Evolutionary conservation across 306 rosid species (phyloP).

Genomic region (Sphenostylis stenocarpa): DNA sequence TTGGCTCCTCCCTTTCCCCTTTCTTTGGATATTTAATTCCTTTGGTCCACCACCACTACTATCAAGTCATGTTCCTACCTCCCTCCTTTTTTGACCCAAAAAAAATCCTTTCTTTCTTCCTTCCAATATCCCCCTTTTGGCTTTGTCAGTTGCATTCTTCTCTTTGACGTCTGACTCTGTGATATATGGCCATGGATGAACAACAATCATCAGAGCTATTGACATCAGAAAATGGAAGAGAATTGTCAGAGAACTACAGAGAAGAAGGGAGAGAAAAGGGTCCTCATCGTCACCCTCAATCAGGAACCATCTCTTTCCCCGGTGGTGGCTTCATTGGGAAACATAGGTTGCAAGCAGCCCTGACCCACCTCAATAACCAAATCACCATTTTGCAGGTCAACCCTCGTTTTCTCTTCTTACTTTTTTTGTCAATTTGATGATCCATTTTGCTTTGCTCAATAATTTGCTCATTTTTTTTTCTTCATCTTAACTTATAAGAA

Average conservation of each 20-base stretch:
- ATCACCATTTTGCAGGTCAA: slow-evolving; percentile 65
- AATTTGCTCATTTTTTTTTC: not conserved
- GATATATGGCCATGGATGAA: slow-evolving; percentile 32
- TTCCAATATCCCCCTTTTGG: not conserved
- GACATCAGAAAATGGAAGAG: slow-evolving; percentile 33
- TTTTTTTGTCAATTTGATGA: not conserved
- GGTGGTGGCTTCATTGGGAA: slow-evolving; percentile 62
- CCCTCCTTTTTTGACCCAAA: slow-evolving; percentile 41
- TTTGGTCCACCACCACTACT: slow-evolving; percentile 33
- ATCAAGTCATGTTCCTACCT: slow-evolving; percentile 41
- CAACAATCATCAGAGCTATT: not conserved
- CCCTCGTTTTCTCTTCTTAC: not conserved
- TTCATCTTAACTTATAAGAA: not conserved
- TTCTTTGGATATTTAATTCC: slow-evolving; percentile 22
- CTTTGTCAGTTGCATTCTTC: not conserved
- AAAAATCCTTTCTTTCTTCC: not conserved
- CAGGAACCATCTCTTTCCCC: slow-evolving; percentile 35
- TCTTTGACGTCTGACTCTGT: not conserved
- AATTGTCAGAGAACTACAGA: not conserved
- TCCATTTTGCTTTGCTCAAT: not conserved
- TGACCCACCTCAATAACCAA: slow-evolving; percentile 63
- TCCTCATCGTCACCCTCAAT: slow-evolving; percentile 8
- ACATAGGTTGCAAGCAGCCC: slow-evolving; percentile 77
- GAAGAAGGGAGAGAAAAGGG: slow-evolving; percentile 19
- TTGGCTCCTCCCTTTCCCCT: not conserved